Percentiles rank a stretch among this genome's conserved stretches.
phyloP scores from a whole-genome alignment of 2,329 filamentous ascomycete species.

The Aspergillus oerlinghausenensis region DNA sequence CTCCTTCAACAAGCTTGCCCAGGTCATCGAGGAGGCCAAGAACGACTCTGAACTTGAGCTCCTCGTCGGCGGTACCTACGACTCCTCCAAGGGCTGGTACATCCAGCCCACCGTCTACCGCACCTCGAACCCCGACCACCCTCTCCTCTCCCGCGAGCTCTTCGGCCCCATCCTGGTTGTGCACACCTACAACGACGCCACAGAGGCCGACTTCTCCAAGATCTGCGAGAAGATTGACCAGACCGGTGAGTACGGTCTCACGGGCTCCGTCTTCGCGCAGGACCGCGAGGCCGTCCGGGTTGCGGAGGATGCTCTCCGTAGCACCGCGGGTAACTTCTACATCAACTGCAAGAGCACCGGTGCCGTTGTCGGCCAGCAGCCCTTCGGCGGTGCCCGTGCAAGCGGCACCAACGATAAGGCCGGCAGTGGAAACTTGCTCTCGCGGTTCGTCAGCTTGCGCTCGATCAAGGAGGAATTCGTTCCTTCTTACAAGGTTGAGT shows the following conservation, averaged over 20 bases:
- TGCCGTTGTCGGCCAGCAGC: constrained; percentile 68
- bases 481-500: constrained; percentile 58
- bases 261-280: constrained; percentile 40
- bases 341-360: constrained; percentile 55
- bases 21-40: constrained; percentile 76
- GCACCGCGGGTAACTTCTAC: constrained; percentile 40
- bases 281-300: constrained; percentile 33
- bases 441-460: constrained; percentile 62
- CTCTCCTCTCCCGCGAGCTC: constrained; percentile 70
- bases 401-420: constrained; percentile 72
- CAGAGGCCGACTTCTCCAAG: constrained; percentile 53
- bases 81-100: constrained; percentile 74
- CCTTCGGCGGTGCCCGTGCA: constrained; percentile 64
- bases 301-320: constrained; percentile 34
- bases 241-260: constrained; percentile 40
- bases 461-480: constrained; percentile 73
- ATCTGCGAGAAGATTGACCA: constrained; percentile 50
- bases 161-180: constrained; percentile 74
- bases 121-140: constrained; percentile 68
- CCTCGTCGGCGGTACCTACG: constrained; percentile 70
- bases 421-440: constrained; percentile 60
- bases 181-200: constrained; percentile 71
- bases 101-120: constrained; percentile 79
- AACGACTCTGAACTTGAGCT: constrained; percentile 67
- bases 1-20: constrained; percentile 74